Evolutionary conservation across 352 stramenopile genomes (phyloP).

Genomic region (Phytophthora cryptogea): DNA sequence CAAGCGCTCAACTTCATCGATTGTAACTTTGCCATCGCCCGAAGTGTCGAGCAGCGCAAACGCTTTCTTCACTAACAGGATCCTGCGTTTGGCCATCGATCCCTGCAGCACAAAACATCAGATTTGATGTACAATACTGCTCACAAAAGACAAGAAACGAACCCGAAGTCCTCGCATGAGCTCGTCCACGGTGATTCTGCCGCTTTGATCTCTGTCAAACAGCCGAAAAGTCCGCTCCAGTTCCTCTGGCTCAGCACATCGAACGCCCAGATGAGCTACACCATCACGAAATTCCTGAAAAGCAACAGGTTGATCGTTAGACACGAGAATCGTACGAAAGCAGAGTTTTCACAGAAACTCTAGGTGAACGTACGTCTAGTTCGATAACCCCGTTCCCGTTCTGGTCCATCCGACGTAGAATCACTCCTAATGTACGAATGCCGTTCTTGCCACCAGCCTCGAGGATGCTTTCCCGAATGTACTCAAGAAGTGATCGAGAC

Average conservation of each 20-base stretch:
- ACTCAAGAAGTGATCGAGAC: constrained; percentile 42
- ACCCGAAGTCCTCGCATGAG: constrained; percentile 88
- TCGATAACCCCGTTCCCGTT: constrained; percentile 80
- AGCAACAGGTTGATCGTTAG: constrained; percentile 1
- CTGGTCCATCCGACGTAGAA: constrained; percentile 79
- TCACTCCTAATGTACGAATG: constrained; percentile 66
- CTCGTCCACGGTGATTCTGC: constrained; percentile 87
- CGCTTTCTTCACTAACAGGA: constrained; percentile 84
- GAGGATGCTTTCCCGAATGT: constrained; percentile 57
- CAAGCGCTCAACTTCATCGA: constrained; percentile 72
- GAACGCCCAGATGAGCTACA: constrained; percentile 51
- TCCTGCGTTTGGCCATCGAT: constrained; percentile 75
- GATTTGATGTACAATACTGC: neutral
- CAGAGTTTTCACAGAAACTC: no score
- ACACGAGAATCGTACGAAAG: neutral
- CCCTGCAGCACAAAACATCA: constrained; percentile 37
- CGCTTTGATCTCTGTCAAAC: constrained; percentile 86
- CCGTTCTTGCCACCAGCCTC: constrained; percentile 73
- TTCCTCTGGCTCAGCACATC: constrained; percentile 41
- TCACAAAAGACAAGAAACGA: constrained; percentile 8
- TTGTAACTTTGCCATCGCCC: constrained; percentile 57
- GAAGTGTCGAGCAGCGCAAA: constrained; percentile 80
- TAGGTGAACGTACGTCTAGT: constrained; percentile 46
- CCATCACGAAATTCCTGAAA: constrained; percentile 62
- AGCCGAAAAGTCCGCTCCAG: constrained; percentile 61